Evolutionary conservation across 1,139 yeast genomes (phyloP), one percentile per base, ranked within the genome.

Genomic region (Yamadazyma triangularis): DNA sequence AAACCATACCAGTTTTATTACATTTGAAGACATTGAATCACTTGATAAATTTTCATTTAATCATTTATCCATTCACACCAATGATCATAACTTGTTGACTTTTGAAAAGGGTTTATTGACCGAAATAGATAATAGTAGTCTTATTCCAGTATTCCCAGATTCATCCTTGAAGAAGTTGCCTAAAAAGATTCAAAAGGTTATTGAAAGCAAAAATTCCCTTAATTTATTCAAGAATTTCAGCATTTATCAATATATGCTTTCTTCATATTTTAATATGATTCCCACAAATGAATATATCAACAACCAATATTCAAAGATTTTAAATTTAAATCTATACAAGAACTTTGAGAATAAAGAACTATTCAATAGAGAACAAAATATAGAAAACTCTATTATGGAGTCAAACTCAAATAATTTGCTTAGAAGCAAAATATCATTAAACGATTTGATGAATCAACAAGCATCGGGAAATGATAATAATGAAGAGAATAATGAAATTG

Each of bases 31-130:
- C 19, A 26, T 36, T 11, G 46, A 38, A 7, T 25, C 19, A 12
- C 44, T 48, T 34, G 71, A 67, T 33, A 42, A 40, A 14, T 67
- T 66, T 35, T 73, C 73, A 0, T 66, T 60, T 42, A 54, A 56
- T 37, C 51, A 53, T 25, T 43, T 66, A 26, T 44, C 56, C 11
- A 41, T 67, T n/a, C 51, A 47, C 38, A 60, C 72, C 24, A 68
- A 67, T 41, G 73, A 68, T 44, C 49, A 61, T 15, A 58, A 59
- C 34, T 51, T 68, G 30, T 56, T 58, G 26, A 55, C 52, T 25
- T 66, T 68, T 36, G 60, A 56, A 31, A 42, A 47, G 13, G 51
- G 58, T 7, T 38, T 66, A 27, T 39, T 44, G 13, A 60, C 70
- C 1, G 56, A 50, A 18, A 52, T 62, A 15, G 50, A 54, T 21